A percentile compares a stretch with the other conserved stretches of the same genome.
Evolutionary conservation across 1,284 basidiomycete genomes (phyloP).

Genomic region (Moesziomyces globuligerus): DNA sequence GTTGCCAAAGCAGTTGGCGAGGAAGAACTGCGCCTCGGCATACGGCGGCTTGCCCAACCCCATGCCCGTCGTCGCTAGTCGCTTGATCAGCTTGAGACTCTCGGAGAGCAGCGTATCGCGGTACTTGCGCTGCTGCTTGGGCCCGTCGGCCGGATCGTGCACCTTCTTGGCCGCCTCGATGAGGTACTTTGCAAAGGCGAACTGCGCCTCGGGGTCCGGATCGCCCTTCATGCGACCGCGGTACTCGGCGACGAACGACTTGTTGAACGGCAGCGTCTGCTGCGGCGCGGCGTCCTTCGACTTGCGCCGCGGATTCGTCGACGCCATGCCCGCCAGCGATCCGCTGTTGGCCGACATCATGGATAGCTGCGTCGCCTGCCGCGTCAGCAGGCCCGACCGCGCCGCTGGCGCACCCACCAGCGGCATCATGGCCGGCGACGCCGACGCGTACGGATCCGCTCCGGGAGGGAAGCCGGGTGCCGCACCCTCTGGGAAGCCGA

Average conservation of each 20-base stretch:
- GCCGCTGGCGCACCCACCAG: constrained; percentile 24
- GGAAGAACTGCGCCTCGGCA: constrained; percentile 98
- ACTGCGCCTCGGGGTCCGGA: constrained; percentile 98
- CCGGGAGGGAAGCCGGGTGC: constrained; percentile 44
- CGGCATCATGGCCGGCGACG: constrained; percentile 25
- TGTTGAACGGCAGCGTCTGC: constrained; percentile 73
- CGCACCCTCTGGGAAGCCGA: constrained; percentile 47
- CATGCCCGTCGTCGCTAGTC: constrained; percentile 83
- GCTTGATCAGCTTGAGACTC: constrained; percentile 89
- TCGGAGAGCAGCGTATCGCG: constrained; percentile 88
- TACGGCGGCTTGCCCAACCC: constrained; percentile 74
- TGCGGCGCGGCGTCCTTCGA: constrained; percentile 53
- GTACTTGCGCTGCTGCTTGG: constrained; percentile 74
- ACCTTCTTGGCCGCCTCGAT: constrained; percentile 96
- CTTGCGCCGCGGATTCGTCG: constrained; percentile 44
- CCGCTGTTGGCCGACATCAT: constrained; percentile 34
- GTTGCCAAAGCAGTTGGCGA: constrained; percentile 96
- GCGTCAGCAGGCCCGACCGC: constrained; percentile 24
- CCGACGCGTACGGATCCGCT: constrained; percentile 23
- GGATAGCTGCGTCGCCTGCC: constrained; percentile 44
- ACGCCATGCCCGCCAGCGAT: constrained; percentile 24
- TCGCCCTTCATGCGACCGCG: constrained; percentile 95
- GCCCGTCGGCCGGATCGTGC: constrained; percentile 60
- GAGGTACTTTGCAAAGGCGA: constrained; percentile 94
- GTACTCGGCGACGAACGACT: constrained; percentile 97